A percentile compares a stretch with the other conserved stretches of the same genome.
Conservation (phyloP, 352 stramenopile species). For the Elongisporangium anandrum region DNA sequence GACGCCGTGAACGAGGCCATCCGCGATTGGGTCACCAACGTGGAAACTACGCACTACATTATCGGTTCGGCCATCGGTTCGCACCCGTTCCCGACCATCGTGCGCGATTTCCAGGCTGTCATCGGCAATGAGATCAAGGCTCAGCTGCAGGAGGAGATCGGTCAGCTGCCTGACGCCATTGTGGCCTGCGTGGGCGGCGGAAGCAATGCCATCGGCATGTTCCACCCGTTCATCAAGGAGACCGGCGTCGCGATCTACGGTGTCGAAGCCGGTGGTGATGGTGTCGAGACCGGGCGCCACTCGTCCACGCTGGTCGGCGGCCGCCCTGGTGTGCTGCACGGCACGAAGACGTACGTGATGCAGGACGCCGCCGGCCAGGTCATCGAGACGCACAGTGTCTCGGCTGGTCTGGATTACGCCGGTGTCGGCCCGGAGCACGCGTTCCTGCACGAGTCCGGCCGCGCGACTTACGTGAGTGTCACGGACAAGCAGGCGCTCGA, state of each 20-base stretch:
- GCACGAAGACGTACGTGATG: slow-evolving; percentile 97
- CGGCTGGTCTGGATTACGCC: slow-evolving; percentile 96
- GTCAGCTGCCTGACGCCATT: slow-evolving; percentile 93
- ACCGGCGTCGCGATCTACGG: slow-evolving; percentile 92
- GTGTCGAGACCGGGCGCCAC: slow-evolving; percentile 86
- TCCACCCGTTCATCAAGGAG: slow-evolving; percentile 96
- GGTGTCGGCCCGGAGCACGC: slow-evolving; percentile 97
- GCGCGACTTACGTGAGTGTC: slow-evolving; percentile 95
- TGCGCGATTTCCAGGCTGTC: slow-evolving; percentile 96
- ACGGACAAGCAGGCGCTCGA: slow-evolving; percentile 96
- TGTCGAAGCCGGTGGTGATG: slow-evolving; percentile 95
- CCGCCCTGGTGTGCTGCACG: slow-evolving; percentile 95
- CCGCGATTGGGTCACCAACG: slow-evolving; percentile 98
- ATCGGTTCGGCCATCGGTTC: slow-evolving; percentile 97
- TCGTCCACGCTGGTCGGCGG: slow-evolving; percentile 94
- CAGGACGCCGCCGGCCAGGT: slow-evolving; percentile 95
- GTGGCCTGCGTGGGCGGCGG: slow-evolving; percentile 97
- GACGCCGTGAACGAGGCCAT: slow-evolving; percentile 99
- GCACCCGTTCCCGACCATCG: slow-evolving; percentile 98
- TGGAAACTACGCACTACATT: slow-evolving; percentile 98
- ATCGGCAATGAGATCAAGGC: slow-evolving; percentile 94
- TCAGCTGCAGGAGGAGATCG: slow-evolving; percentile 94
- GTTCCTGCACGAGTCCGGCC: slow-evolving; percentile 94
- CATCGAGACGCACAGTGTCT: slow-evolving; percentile 94
- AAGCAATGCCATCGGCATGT: slow-evolving; percentile 99